phyloP scores from a whole-genome alignment of 176 grass and related monocot species.

The Carex pumila region DNA sequence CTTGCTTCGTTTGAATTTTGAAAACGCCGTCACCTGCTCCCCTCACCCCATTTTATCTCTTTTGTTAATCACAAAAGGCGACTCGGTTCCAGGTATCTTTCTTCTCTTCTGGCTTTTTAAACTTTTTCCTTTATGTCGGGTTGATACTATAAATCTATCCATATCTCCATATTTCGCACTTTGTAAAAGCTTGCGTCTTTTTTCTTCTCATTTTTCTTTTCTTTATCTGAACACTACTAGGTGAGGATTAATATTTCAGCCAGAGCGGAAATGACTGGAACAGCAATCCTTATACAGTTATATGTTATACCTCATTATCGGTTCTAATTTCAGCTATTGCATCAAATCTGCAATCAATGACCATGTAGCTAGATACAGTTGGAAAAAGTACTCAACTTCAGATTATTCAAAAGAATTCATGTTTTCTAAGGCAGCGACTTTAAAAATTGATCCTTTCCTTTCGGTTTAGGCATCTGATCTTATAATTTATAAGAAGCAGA shows the following conservation, averaged over 20 bases:
- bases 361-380: neutral
- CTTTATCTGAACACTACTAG: neutral
- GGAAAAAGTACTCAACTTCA: neutral
- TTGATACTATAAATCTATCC: neutral
- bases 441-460: neutral
- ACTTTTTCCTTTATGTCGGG: neutral
- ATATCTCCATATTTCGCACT: neutral
- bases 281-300: neutral
- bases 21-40: constrained; percentile 1
- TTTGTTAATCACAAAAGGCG: constrained; percentile 11
- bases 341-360: neutral
- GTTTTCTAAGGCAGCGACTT: neutral
- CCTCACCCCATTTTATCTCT: constrained; percentile 2
- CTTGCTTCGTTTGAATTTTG: constrained; percentile 22
- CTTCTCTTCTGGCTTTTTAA: constrained; percentile 16
- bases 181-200: constrained; percentile 10
- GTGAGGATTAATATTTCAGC: neutral
- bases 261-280: neutral
- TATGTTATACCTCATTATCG: neutral
- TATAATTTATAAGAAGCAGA: constrained; percentile 1
- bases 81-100: constrained; percentile 4
- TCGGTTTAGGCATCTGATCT: constrained; percentile 12
- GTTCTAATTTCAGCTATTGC: neutral
- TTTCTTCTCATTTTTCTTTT: neutral
- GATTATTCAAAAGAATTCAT: neutral